A percentile compares a stretch with the other conserved stretches of the same genome.
Evolutionary conservation across 208 protist species (phyloP).

Genomic region (Leishmania martiniquensis): DNA sequence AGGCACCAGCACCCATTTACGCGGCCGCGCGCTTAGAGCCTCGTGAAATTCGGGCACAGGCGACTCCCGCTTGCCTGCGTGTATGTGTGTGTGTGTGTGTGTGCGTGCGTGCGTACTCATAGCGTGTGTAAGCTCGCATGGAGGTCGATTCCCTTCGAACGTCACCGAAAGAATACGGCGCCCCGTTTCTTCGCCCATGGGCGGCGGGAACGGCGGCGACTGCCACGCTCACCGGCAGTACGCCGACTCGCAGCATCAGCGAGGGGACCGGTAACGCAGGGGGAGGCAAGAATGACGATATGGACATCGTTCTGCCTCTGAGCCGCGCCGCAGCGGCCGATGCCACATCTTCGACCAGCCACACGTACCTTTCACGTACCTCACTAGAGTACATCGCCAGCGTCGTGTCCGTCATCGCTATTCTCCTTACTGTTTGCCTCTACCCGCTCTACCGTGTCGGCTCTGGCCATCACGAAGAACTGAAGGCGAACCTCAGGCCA

Average conservation of each 20-base stretch:
- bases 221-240: background rate
- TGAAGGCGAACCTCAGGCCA: constrained; percentile 33
- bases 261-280: background rate
- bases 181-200: background rate
- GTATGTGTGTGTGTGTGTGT: background rate
- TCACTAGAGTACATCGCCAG: constrained; percentile 46
- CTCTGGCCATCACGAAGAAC: constrained; percentile 27
- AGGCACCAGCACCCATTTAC: too few relatives aligned
- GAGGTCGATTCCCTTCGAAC: background rate
- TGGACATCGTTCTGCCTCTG: constrained; percentile 2
- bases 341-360: background rate
- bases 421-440: constrained; percentile 32
- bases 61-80: too few relatives aligned
- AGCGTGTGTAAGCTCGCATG: background rate
- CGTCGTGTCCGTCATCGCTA: constrained; percentile 21
- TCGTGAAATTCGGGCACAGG: too few relatives aligned
- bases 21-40: too few relatives aligned
- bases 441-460: constrained; percentile 41
- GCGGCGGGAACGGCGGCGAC: background rate
- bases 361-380: constrained; percentile 35
- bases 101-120: background rate
- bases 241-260: background rate
- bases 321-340: background rate
- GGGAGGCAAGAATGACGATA: background rate
- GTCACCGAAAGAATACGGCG: background rate